Conservation (phyloP, 75 land plant genomes). For the Cunninghamia lanceolata region DNA sequence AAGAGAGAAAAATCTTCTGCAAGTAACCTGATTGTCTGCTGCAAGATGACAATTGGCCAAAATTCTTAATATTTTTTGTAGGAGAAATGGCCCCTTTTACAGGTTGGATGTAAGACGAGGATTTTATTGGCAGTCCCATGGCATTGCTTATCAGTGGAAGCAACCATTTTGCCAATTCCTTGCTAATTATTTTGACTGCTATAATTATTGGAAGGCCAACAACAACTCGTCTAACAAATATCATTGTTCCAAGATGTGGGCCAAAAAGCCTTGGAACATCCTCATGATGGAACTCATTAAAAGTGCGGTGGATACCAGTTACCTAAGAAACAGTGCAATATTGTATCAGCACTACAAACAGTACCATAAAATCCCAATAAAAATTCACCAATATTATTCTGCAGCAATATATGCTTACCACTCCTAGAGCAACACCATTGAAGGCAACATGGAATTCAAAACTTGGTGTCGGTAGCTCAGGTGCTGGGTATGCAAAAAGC, state of each 20-base stretch:
- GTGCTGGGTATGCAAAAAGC: slow-evolving; percentile 93
- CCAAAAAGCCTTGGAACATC: slow-evolving; percentile 47
- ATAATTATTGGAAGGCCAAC: slow-evolving; percentile 78
- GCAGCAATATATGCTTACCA: slow-evolving; percentile 52
- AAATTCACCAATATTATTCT: not conserved
- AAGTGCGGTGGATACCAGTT: slow-evolving; percentile 74
- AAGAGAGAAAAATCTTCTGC: slow-evolving; percentile 29
- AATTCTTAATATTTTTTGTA: not conserved
- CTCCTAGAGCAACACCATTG: slow-evolving; percentile 91
- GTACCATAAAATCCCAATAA: not conserved
- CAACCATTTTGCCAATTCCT: slow-evolving; percentile 71
- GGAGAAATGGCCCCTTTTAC: slow-evolving; percentile 13
- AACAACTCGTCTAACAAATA: slow-evolving; percentile 44
- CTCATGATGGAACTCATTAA: slow-evolving; percentile 63
- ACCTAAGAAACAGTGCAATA: slow-evolving; percentile 38
- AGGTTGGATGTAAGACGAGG: slow-evolving; percentile 59
- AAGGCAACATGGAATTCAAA: slow-evolving; percentile 90
- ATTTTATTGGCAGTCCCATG: slow-evolving; percentile 66
- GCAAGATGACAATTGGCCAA: slow-evolving; percentile 14
- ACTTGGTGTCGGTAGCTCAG: slow-evolving; percentile 88
- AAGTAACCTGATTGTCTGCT: slow-evolving; percentile 39
- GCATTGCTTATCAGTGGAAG: slow-evolving; percentile 67
- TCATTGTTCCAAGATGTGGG: slow-evolving; percentile 24
- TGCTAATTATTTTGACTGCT: slow-evolving; percentile 73
- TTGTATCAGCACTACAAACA: slow-evolving; percentile 3